Percentiles rank a stretch among this genome's conserved stretches.
Conservation (phyloP, 345 rosid species). For the Sapria himalayana region DNA sequence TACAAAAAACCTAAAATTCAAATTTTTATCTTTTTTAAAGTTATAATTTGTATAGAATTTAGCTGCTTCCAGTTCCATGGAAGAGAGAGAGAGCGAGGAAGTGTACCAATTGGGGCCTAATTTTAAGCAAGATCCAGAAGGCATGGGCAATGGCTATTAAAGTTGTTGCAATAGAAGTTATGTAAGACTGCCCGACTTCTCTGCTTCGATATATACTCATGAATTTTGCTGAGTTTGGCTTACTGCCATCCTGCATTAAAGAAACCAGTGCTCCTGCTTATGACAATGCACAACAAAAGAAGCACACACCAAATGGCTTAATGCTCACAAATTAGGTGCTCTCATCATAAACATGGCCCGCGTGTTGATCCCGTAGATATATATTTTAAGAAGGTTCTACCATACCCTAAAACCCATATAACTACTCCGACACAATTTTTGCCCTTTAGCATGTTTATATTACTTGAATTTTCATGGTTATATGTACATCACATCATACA, state of each 20-base stretch:
- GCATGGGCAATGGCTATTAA: constrained; percentile 49
- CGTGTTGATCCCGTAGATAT: too few species aligned
- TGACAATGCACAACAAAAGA: neutral
- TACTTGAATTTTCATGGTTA: too few species aligned
- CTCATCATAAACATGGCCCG: too few species aligned
- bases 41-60: too few species aligned
- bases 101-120: constrained; percentile 78
- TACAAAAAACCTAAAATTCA: constrained; percentile 51
- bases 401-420: too few species aligned
- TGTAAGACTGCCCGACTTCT: constrained; percentile 86
- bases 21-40: too few species aligned
- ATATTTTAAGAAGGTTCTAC: too few species aligned
- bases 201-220: constrained; percentile 77
- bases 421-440: too few species aligned
- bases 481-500: too few species aligned
- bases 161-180: constrained; percentile 74
- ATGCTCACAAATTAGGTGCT: too few species aligned
- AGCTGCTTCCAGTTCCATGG: too few species aligned
- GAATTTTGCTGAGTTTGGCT: constrained; percentile 21
- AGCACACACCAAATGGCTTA: constrained; percentile 4
- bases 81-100: constrained; percentile 1
- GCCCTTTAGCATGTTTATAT: too few species aligned
- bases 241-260: constrained; percentile 17
- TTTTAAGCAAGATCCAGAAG: constrained; percentile 47
- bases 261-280: constrained; percentile 1